Percentiles rank a stretch among this genome's conserved stretches.
Evolutionary conservation across 2,329 filamentous ascomycete species (phyloP).

Genomic region (Aphanocladium album): DNA sequence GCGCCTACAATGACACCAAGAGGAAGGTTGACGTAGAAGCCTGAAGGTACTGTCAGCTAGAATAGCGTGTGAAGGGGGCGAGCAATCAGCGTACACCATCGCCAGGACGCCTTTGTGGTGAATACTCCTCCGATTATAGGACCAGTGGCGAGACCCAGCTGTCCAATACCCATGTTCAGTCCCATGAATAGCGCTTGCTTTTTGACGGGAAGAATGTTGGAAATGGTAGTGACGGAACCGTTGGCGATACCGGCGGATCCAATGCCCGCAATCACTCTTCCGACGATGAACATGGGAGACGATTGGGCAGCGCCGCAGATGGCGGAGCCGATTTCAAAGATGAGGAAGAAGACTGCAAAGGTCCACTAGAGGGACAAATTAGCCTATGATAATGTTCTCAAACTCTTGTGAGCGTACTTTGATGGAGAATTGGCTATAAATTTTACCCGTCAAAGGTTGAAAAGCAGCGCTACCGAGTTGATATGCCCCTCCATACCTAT

Average conservation of each 20-base stretch:
- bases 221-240: constrained; percentile 48
- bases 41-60: too few species aligned
- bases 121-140: constrained; percentile 26
- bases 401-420: too few species aligned
- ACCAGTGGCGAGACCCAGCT: constrained; percentile 18
- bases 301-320: constrained; percentile 47
- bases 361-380: constrained; percentile 28
- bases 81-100: neutral
- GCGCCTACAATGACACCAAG: constrained; percentile 28
- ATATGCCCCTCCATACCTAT: too few species aligned
- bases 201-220: constrained; percentile 32
- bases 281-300: constrained; percentile 49
- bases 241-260: constrained; percentile 48
- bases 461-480: too few species aligned
- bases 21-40: constrained; percentile 35
- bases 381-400: constrained; percentile 29
- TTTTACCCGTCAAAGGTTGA: too few species aligned
- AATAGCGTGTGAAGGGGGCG: too few species aligned
- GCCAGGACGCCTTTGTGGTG: neutral
- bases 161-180: constrained; percentile 20
- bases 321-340: constrained; percentile 53
- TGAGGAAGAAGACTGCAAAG: constrained; percentile 36
- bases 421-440: too few species aligned
- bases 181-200: constrained; percentile 30
- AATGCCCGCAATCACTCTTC: constrained; percentile 48